Conservation (phyloP, 2,329 filamentous ascomycete species). For the Cercospora brassicicola region DNA sequence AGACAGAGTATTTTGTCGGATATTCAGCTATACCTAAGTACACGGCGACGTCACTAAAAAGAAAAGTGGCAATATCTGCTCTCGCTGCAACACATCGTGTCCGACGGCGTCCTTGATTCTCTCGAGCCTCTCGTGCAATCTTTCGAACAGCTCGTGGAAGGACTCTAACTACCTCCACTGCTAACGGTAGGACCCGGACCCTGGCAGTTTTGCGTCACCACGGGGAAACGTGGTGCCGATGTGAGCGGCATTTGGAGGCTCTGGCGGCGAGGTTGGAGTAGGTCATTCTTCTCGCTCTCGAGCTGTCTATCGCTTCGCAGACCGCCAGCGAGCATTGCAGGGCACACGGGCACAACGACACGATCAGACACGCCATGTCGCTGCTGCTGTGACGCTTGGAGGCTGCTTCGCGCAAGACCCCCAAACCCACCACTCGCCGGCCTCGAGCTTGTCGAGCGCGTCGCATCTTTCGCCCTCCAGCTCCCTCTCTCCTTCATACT, state of each 20-base stretch:
- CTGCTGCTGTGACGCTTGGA: background rate
- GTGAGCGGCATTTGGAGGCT: slow-evolving; percentile 2
- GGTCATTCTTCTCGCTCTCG: background rate
- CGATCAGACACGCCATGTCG: background rate
- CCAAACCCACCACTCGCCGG: background rate
- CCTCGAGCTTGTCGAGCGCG: background rate
- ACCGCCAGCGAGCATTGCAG: background rate
- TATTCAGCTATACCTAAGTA: background rate
- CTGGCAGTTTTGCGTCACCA: background rate
- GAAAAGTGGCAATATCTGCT: background rate
- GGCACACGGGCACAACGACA: background rate
- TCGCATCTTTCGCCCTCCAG: slow-evolving; percentile 1
- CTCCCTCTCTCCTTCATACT: background rate
- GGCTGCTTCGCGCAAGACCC: background rate
- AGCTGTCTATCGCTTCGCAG: background rate
- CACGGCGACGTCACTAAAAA: background rate
- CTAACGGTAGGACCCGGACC: background rate
- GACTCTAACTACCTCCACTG: background rate
- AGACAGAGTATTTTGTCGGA: background rate
- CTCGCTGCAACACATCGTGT: background rate
- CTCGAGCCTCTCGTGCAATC: background rate
- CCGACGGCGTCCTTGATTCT: background rate
- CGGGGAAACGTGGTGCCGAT: background rate
- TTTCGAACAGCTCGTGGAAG: background rate
- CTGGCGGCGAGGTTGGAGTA: background rate